phyloP scores from a whole-genome alignment of 1,139 yeast genomes.

The Hansenula lynferdii region DNA sequence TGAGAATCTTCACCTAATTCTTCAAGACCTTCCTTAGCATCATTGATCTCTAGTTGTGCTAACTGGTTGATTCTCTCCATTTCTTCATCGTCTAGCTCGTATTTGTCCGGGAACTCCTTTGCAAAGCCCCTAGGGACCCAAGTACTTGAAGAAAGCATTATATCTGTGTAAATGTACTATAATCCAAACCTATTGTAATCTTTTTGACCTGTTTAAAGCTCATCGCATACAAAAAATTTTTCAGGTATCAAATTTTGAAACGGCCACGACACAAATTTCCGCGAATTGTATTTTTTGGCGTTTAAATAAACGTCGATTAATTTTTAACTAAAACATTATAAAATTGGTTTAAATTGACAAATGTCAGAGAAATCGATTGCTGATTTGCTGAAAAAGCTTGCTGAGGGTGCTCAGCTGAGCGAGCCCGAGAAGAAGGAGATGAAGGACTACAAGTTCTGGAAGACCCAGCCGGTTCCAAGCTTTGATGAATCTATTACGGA shows the following conservation, averaged over 20 bases:
- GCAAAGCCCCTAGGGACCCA: conserved; percentile 99
- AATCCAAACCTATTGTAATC: no score
- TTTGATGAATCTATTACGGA: conserved; percentile 60
- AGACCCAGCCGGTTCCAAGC: conserved; percentile 89
- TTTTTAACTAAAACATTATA: no score
- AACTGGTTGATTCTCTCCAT: conserved; percentile 84
- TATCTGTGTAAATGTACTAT: no score
- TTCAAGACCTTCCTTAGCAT: conserved; percentile 47
- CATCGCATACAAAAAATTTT: conserved; percentile 8
- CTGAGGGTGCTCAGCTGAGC: conserved; percentile 46
- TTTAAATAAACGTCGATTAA: no score
- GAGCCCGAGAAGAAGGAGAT: conserved; percentile 64
- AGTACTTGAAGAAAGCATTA: conserved; percentile 84
- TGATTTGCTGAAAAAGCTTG: conserved; percentile 36
- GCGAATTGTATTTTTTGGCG: neutral
- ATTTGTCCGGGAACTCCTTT: conserved; percentile 85
- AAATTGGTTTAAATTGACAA: neutral
- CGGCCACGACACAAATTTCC: no score
- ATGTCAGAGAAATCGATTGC: conserved; percentile 26
- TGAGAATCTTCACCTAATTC: conserved; percentile 19
- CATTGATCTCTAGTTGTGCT: conserved; percentile 78
- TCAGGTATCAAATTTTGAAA: no score
- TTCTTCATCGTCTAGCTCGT: conserved; percentile 86
- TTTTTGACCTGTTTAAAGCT: no score
- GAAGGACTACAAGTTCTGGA: conserved; percentile 96